phyloP scores from a whole-genome alignment of 2,329 filamentous ascomycete species.

The Dothiorella sarmentorum region DNA sequence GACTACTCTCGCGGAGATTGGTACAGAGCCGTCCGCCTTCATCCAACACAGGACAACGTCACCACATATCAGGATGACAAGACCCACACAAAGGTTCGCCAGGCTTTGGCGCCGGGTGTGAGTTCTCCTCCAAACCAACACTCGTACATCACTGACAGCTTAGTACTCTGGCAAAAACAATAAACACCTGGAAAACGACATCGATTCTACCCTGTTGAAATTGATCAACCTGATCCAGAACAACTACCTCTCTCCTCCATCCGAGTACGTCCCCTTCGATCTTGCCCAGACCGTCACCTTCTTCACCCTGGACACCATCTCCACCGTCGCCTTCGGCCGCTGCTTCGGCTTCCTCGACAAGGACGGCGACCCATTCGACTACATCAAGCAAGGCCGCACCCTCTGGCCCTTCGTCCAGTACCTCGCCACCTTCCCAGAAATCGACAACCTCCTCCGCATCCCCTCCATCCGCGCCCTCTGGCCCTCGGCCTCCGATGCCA shows the following conservation, averaged over 20 bases:
- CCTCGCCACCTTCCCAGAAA: constrained; percentile 42
- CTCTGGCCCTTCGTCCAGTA: constrained; percentile 46
- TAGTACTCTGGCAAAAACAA: constrained; percentile 19
- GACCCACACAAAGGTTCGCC: constrained; percentile 36
- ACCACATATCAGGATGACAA: constrained; percentile 37
- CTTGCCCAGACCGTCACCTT: constrained; percentile 35
- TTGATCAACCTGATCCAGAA: neutral
- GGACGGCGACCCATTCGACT: constrained; percentile 48
- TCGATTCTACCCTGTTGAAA: neutral
- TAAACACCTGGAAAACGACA: neutral
- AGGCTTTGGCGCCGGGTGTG: constrained; percentile 34
- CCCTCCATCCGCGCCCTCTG: constrained; percentile 33
- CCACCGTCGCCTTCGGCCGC: constrained; percentile 41
- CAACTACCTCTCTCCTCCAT: constrained; percentile 22
- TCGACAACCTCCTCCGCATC: constrained; percentile 41
- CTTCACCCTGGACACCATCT: constrained; percentile 44
- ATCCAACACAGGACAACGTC: constrained; percentile 41
- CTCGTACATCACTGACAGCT: constrained; percentile 33
- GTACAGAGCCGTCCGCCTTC: constrained; percentile 36
- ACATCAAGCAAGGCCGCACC: constrained; percentile 45
- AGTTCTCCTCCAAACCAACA: constrained; percentile 34
- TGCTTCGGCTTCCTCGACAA: constrained; percentile 49
- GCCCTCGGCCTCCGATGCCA: constrained; percentile 13
- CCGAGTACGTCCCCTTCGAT: constrained; percentile 28
- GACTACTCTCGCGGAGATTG: constrained; percentile 40